These are phyloP conservation scores for Magnaporthiopsis poae DNA, from an alignment of 2,329 filamentous ascomycete genomes.

Conservation along the genomic window DNA sequence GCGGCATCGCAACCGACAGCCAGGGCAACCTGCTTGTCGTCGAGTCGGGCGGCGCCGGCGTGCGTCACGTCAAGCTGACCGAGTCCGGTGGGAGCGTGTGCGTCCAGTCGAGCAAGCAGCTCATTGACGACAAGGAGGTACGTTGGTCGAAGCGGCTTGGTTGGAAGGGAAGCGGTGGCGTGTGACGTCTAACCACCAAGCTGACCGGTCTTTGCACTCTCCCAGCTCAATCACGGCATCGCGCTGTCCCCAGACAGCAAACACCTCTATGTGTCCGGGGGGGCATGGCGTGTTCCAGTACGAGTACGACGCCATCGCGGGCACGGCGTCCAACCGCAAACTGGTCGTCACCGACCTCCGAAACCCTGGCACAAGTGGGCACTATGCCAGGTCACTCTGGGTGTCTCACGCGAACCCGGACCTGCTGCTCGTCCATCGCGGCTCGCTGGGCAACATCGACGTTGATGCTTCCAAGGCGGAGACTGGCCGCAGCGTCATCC, in stretches of 20 bases:
- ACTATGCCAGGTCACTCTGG: slow-evolving; percentile 42
- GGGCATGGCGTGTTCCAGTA: slow-evolving; percentile 37
- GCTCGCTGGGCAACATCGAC: slow-evolving; percentile 44
- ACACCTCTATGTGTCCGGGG: slow-evolving; percentile 28
- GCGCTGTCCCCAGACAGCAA: slow-evolving; percentile 21
- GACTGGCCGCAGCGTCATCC: slow-evolving; percentile 42
- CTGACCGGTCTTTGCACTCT: slow-evolving; percentile 7
- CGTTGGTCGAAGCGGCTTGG: background rate
- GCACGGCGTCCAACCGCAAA: slow-evolving; percentile 29
- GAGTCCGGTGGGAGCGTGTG: slow-evolving; percentile 7
- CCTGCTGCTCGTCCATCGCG: slow-evolving; percentile 42
- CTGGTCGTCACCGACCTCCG: slow-evolving; percentile 40
- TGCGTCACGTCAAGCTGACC: slow-evolving; percentile 7
- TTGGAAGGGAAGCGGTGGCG: background rate
- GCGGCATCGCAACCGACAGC: slow-evolving; percentile 9
- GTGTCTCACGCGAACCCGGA: slow-evolving; percentile 34
- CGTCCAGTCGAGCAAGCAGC: slow-evolving; percentile 7
- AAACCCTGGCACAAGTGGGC: slow-evolving; percentile 21
- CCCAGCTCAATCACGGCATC: slow-evolving; percentile 22
- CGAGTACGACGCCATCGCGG: slow-evolving; percentile 36
- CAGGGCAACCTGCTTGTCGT: slow-evolving; percentile 10
- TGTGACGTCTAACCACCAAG: background rate
- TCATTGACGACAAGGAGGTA: slow-evolving; percentile 8
- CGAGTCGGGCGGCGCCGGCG: slow-evolving; percentile 7
- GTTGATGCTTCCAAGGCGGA: slow-evolving; percentile 29